Base-by-base conservation (phyloP, 306 rosid species). In the Arachis stenosperma region DNA sequence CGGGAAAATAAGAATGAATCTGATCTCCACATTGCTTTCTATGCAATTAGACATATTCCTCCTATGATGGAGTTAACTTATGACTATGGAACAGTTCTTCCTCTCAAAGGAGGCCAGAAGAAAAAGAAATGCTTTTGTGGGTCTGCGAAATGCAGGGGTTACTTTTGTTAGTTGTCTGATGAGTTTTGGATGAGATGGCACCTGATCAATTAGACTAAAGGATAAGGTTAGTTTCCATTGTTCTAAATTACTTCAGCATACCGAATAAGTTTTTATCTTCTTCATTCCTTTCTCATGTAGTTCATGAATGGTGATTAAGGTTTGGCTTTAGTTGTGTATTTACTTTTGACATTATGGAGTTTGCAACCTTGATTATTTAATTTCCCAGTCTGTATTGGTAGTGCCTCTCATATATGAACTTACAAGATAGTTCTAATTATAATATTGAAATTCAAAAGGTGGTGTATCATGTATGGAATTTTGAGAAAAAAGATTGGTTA, bases 61-160 rank as follows among this genome's bases (percentile, higher is more conserved):
- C 97, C 97, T 9, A 86, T 89, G 98, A 78, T 85, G 61, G 98
- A 93, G 87, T 79, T 93, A 86, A 87, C 98, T 15, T 93, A 84
- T 79, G 98, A 93, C 83, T 93, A 93, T 78, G 98, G 97, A 59
- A 65, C 69, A 42, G 87, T 85, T 66, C 79, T 82, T 36, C 84
- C 83, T 71, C 96, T 86, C 13, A 85, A 83, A 46, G 80, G 70
- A 37, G 87, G 85, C 17, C 91, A 79, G 71, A 86, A 74, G 89
- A 90, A 90, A 86, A 89, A 87, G 79, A 83, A 84, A 76, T 93
- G 98, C 90, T 74, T 85, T 13, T 93, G 98, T 53, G 96, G 87
- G 76, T 84, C 98, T 58, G 44, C 17, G 5, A 90, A 75, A 76
- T 93, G 98, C 87, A 84, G 88, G 81, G 92, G 85, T 42, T 87